Conservation (phyloP, 1,139 yeast species). For the Candida tetrigidarum region DNA sequence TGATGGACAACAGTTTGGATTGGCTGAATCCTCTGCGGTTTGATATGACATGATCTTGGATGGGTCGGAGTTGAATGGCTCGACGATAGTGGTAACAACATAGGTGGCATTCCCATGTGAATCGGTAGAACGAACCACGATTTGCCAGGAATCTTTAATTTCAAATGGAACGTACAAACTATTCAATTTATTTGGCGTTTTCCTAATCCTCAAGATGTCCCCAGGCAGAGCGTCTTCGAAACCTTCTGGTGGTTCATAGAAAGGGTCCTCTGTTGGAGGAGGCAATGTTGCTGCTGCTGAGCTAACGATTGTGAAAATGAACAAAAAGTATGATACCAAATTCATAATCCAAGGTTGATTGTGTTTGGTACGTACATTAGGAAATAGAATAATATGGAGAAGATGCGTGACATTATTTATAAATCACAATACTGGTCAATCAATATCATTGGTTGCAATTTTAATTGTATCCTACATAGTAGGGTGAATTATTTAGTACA, state of each 20-base stretch:
- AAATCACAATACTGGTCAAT: no score
- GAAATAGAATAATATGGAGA: no score
- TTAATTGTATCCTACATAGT: no score
- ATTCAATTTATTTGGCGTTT: conserved; percentile 23
- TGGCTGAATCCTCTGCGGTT: conserved; percentile 18
- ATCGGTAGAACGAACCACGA: conserved; percentile 37
- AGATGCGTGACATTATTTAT: no score
- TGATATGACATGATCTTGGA: conserved; percentile 25
- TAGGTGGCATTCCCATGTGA: conserved; percentile 34
- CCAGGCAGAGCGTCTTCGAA: conserved; percentile 24
- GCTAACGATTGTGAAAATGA: no score
- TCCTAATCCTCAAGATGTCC: conserved; percentile 25
- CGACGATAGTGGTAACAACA: conserved; percentile 34
- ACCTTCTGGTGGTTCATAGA: conserved; percentile 27
- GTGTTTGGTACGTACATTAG: no score
- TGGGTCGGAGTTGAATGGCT: conserved; percentile 32
- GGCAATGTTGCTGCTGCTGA: conserved; percentile 1
- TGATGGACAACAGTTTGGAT: conserved; percentile 18
- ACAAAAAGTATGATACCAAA: no score
- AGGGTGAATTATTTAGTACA: no score
- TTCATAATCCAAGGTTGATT: no score
- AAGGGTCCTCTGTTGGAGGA: conserved; percentile 22
- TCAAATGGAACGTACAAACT: conserved; percentile 21
- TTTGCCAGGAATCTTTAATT: conserved; percentile 30
- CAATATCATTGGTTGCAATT: no score